Conservation (phyloP, 1,139 yeast species). For the Protomyces gravidus region DNA sequence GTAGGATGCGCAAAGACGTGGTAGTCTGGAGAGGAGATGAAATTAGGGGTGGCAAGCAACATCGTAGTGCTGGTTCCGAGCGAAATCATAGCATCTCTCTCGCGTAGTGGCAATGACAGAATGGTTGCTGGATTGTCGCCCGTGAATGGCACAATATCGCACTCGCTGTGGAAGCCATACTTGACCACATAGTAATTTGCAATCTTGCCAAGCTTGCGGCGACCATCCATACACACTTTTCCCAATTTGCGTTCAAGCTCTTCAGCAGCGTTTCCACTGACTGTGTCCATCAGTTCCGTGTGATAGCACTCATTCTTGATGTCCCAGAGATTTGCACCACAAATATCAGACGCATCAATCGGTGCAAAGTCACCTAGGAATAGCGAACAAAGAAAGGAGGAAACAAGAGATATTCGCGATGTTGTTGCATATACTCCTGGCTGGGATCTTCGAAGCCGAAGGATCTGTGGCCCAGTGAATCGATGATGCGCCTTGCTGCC, state of each 20-base stretch:
- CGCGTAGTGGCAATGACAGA: slow-evolving; percentile 68
- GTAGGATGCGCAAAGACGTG: slow-evolving; percentile 87
- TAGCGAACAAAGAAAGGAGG: slow-evolving; percentile 71
- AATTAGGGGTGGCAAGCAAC: slow-evolving; percentile 69
- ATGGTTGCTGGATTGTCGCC: slow-evolving; percentile 92
- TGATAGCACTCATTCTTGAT: slow-evolving; percentile 53
- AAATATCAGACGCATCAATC: slow-evolving; percentile 79
- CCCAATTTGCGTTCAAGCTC: slow-evolving; percentile 53
- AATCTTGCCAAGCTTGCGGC: slow-evolving; percentile 41
- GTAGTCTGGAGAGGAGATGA: slow-evolving; percentile 73
- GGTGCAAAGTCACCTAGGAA: slow-evolving; percentile 60
- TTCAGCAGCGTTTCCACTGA: slow-evolving; percentile 40
- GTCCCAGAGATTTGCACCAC: slow-evolving; percentile 87
- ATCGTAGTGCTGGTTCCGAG: slow-evolving; percentile 90
- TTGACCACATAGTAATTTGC: slow-evolving; percentile 57
- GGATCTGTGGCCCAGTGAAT: slow-evolving; percentile 84
- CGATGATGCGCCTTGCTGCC: slow-evolving; percentile 88
- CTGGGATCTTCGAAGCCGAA: slow-evolving; percentile 59
- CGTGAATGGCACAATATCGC: slow-evolving; percentile 67
- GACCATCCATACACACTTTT: slow-evolving; percentile 42
- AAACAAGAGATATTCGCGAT: slow-evolving; percentile 63
- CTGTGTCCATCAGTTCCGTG: slow-evolving; percentile 48
- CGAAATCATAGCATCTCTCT: slow-evolving; percentile 67
- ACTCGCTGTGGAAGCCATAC: slow-evolving; percentile 52
- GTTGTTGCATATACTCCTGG: slow-evolving; percentile 57